Base-by-base conservation (phyloP, 208 protist species). In the Acanthamoeba rhysodes region DNA sequence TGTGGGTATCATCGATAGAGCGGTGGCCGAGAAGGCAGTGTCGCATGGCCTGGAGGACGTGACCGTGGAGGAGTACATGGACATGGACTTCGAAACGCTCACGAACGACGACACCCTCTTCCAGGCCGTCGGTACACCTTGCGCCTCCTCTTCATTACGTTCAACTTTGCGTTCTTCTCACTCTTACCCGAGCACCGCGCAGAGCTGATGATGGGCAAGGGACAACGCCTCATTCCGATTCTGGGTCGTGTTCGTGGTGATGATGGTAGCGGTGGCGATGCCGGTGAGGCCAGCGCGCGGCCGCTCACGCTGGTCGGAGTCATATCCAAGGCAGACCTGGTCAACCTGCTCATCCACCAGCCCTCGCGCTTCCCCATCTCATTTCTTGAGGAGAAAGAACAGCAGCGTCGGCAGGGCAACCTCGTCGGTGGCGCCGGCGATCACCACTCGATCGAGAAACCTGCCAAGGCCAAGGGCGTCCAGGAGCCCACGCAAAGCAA, bases 291-390 rank as follows among this genome's bases (percentile, higher is more conserved):
- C 14, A 29, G 37, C 0, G 8, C 27, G n/a, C 24, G 37, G 37
- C 34, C 24, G 16, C 70, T 29, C 24, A 68, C 72, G 18, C 34
- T 94, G 29, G 90, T 85, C 18, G 90, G 90, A 14, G 68, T 94
- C 20, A 84, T 94, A 24, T 94, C 90, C 41, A 76, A 53, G 45
- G 70, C 90, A 9, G 90, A 94, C 45, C 34, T 94, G 41, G 34
- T 94, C 24, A 55, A 94, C 32, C 4, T 94, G 12, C 64, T 94
- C 50, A 66, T 94, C 12, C 64, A 59, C 41, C 50, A 94, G 34
- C 90, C 90, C 18, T 94, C 90, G 32, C 90, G 90, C 90, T 94
- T 94, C 45, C 90, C 90, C 16, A 27, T 94, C 62, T 92, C 70
- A 2, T 78, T 78, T 29, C 70, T 78, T 34, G 70, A 78, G 32